These are phyloP conservation scores for Zoysia japonica DNA, from an alignment of 176 grass and related monocot genomes.

Conservation along the genomic window DNA sequence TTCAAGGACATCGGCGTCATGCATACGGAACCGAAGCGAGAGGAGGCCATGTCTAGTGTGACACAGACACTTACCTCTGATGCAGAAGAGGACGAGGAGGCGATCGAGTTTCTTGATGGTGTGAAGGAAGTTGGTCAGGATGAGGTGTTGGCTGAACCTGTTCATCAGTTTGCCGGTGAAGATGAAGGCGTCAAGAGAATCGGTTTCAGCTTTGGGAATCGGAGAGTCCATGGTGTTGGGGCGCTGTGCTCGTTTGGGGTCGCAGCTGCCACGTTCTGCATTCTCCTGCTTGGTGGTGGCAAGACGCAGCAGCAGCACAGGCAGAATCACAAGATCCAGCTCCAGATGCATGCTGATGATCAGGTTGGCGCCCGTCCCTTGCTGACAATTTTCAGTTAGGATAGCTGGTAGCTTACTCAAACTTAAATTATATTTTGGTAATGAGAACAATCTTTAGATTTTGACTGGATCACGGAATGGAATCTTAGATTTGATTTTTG, in stretches of 20 bases:
- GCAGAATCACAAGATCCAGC: constrained; percentile 60
- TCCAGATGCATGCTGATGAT: constrained; percentile 58
- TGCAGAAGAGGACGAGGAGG: constrained; percentile 37
- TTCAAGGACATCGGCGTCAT: constrained; percentile 56
- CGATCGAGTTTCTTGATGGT: neutral
- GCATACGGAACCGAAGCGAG: constrained; percentile 7
- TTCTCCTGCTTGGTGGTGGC: constrained; percentile 55
- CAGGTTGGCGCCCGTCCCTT: constrained; percentile 44
- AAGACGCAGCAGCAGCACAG: constrained; percentile 33
- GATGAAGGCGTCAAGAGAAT: constrained; percentile 14
- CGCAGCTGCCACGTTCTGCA: constrained; percentile 68
- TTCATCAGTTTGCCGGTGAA: constrained; percentile 17
- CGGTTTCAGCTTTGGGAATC: constrained; percentile 46
- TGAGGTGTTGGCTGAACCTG: constrained; percentile 23
- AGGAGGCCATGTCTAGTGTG: neutral
- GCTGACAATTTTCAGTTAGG: neutral
- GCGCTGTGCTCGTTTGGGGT: constrained; percentile 85
- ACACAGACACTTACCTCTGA: constrained; percentile 21
- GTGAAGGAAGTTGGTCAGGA: constrained; percentile 16
- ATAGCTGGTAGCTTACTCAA: neutral
- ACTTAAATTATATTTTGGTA: neutral
- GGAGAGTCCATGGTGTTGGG: constrained; percentile 58
- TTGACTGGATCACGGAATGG: neutral
- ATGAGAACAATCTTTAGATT: neutral
- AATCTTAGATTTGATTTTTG: neutral